Base-by-base conservation (phyloP, 805 yeast species). In the Gaillardinia entomophila region DNA sequence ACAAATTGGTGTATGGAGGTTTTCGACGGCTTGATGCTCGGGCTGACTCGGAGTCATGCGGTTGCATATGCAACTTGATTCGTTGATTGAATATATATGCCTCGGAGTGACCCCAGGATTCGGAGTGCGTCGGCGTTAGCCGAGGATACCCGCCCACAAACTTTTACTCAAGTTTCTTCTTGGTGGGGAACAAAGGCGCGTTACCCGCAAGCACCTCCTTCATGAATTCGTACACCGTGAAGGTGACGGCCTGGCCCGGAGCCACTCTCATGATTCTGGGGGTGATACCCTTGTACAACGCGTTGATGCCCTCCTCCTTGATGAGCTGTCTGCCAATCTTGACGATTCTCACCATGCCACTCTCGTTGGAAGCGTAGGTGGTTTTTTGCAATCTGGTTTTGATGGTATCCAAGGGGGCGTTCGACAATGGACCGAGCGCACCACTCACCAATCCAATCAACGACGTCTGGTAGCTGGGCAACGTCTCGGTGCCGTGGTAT, bases 241-340 rank as follows among this genome's bases (percentile, higher is more conserved):
- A 90, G 12, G 97, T 92, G 36, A 90, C 97, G 35, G 97, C 97
- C 66, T 90, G 98, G 41, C 98, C 98, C 16, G 98, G 97, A 10
- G 98, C 98, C 32, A 90, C 98, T 67, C 98, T 82, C 95, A 90
- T 89, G 48, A 90, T 90, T 68, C 98, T 82, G 48, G 98, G 98
- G 16, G 97, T 88, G 55, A 90, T 90, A 66, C 98, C 98, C 57
- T 90, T 86, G 71, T 90, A 90, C 57, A 90, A 74, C 26, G 96
- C 94, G 34, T 74, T 71, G 45, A 79, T 49, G 34, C 98, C 98
- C 64, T 88, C 96, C 67, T 87, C 95, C 55, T 78, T 79, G 45
- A 89, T 67, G 60, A 90, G 73, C 51, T 81, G 89, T 30, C 67
- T 66, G 38, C 94, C 86, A 51, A 92, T 90, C 57, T 89, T 75